Evolutionary conservation across 1,284 basidiomycete species (phyloP).

Genomic region (Cryptococcus neoformans): DNA sequence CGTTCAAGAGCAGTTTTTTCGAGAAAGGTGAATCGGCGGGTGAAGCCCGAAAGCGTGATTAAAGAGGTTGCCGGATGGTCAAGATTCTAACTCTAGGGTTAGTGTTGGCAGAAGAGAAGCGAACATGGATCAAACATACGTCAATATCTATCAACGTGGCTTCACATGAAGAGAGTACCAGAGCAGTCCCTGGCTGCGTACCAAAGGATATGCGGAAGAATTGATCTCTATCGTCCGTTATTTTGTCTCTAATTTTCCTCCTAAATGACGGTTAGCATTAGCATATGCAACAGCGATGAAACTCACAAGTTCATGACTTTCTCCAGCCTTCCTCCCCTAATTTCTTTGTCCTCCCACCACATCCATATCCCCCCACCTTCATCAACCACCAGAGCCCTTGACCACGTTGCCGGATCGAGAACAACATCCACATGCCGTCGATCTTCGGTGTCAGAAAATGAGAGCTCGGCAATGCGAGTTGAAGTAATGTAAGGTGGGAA

Average conservation of each 20-base stretch:
- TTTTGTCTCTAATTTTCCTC: slow-evolving; percentile 16
- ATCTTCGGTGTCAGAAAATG: slow-evolving; percentile 23
- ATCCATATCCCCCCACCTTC: slow-evolving; percentile 39
- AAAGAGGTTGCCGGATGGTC: slow-evolving; percentile 10
- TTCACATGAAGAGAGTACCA: slow-evolving; percentile 26
- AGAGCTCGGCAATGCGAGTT: slow-evolving; percentile 6
- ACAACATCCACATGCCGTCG: slow-evolving; percentile 31
- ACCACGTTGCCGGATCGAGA: slow-evolving; percentile 25
- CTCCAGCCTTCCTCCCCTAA: slow-evolving; percentile 7
- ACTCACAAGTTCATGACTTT: slow-evolving; percentile 25
- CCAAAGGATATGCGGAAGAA: slow-evolving; percentile 39
- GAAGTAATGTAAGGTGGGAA: slow-evolving; percentile 5
- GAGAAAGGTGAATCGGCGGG: slow-evolving; percentile 23
- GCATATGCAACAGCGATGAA: no score
- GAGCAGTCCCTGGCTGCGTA: slow-evolving; percentile 21
- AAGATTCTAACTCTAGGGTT: slow-evolving; percentile 4
- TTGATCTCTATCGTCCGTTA: slow-evolving; percentile 11
- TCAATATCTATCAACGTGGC: slow-evolving; percentile 25
- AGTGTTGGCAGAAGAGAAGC: not conserved
- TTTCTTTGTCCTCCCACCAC: slow-evolving; percentile 31
- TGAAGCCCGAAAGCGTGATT: slow-evolving; percentile 11
- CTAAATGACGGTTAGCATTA: slow-evolving; percentile 9
- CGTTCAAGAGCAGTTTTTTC: slow-evolving; percentile 26
- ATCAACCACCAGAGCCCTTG: slow-evolving; percentile 31
- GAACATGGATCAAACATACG: not conserved